Base-by-base conservation (phyloP, 352 stramenopile genomes). In the Phytophthora capsici region DNA sequence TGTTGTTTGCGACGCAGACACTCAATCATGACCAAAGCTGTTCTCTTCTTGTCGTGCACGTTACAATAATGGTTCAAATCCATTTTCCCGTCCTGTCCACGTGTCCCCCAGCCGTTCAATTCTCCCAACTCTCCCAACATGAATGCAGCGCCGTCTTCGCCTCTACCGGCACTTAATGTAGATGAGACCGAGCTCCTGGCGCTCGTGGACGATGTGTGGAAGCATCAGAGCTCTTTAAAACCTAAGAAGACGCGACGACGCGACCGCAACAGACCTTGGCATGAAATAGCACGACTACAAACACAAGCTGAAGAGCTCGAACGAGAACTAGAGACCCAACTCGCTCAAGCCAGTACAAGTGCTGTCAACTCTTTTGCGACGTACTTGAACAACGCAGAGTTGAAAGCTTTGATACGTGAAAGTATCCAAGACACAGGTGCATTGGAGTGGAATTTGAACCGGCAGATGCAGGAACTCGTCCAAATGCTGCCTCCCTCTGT, bases 231-330 rank as follows among this genome's bases (percentile, higher is more conserved):
- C 9, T 14, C 23, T 19, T 22, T 5, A 10, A 36, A 20, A 10
- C 10, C n/a, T 14, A 59, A 34, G 19, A 43, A 40, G 37, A 58
- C 25, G 13, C 37, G 57, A 23, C 17, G 47, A 32, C 26, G 57
- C 3, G 57, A 59, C 28, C 57, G 48, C 28, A 54, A 66, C 19
- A 3, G 57, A 25, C 38, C 47, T 3, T 26, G 44, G 36, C 57
- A 53, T 19, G 57, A 59, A 16, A 66, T 65, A 19, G 23, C 46
- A n/a, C 45, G 40, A 16, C 10, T 64, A 9, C 22, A 50, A 37
- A 14, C 45, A 10, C 32, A 64, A 51, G 17, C 22, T 3, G 41
- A 57, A 14, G 16, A 65, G 1, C 12, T 65, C 26, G 38, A 65
- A 19, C 37, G 16, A 8, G n/a, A 58, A 16, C 9, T 50, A 32